A percentile compares a stretch with the other conserved stretches of the same genome.
These are phyloP conservation scores for Agrocybe pediades DNA, from an alignment of 768 basidiomycete genomes.

Conservation along the genomic window DNA sequence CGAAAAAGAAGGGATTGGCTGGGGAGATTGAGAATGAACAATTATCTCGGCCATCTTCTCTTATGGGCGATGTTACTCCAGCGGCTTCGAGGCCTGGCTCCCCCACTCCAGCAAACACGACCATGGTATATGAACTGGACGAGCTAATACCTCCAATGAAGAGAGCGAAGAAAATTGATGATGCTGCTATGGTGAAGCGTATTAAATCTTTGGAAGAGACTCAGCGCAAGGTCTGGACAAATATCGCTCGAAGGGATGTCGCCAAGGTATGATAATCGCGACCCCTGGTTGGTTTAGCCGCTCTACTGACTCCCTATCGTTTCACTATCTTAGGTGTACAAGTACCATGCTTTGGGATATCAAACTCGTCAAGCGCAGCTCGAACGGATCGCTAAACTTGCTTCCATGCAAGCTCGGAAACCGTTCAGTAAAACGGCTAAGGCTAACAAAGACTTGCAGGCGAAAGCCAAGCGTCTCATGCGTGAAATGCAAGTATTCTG, in stretches of 20 bases:
- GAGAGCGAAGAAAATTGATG: conserved; percentile 78
- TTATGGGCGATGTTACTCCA: conserved; percentile 73
- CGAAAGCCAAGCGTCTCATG: conserved; percentile 86
- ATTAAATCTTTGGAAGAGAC: conserved; percentile 79
- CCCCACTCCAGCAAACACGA: conserved; percentile 56
- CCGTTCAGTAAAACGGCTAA: conserved; percentile 77
- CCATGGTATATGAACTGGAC: conserved; percentile 72
- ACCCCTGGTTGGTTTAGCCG: not conserved
- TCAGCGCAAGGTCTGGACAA: conserved; percentile 88
- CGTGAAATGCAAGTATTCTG: conserved; percentile 96
- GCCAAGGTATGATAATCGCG: conserved; percentile 60
- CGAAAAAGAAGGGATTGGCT: conserved; percentile 59
- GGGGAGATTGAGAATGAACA: conserved; percentile 53
- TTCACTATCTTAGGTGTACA: conserved; percentile 63
- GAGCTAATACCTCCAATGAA: conserved; percentile 70
- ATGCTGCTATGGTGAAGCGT: conserved; percentile 69
- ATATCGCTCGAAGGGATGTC: conserved; percentile 82
- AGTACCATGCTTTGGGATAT: conserved; percentile 69
- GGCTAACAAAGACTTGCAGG: conserved; percentile 79
- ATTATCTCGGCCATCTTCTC: conserved; percentile 54
- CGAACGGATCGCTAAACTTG: conserved; percentile 75
- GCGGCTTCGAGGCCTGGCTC: conserved; percentile 70
- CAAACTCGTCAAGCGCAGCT: conserved; percentile 66
- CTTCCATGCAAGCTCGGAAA: conserved; percentile 76
- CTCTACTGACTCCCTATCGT: not conserved